Evolutionary conservation across 2,329 filamentous ascomycete species (phyloP), one percentile per base, ranked within the genome.

Genomic region (Alternaria postmessia): DNA sequence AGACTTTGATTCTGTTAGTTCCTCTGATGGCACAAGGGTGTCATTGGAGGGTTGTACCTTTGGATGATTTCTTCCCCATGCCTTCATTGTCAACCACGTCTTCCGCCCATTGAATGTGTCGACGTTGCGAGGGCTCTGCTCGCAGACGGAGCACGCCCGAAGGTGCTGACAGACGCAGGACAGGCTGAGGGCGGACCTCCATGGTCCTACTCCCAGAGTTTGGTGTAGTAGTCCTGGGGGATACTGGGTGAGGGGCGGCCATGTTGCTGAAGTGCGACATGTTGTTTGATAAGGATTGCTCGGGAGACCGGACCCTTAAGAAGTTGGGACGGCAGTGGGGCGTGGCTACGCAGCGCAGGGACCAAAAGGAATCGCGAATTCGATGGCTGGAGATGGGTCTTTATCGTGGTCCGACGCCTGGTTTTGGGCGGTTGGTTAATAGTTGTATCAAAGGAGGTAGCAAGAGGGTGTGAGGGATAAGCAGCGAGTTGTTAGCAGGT

Each of bases 61-160:
- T 99, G 18, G 92, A 96, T 66, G 88, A 94, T 82, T 98, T 99
- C 80, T 92, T 91, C 7, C 93, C 93, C 78, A 98, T 86, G 4
- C 93, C 93, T 80, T 99, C 95, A 74, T 99, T 99, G 80, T 99
- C 94, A 3, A 99, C 85, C 7, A 97, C 94, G 73, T 92, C 91
- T 73, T 95, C 92, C 7, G 93, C 93, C 95, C 95, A 99, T 78
- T 91, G 89, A 57, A 99, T 95, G 49, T 88, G 88, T 53, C 89
- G 85, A 18, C 82, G 78, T 54, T 81, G 75, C 16, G 74, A 68
- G 0, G 78, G 74, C 56, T 78, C 75, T 48, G 79, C 81, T 54
- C 82, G 80, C 8, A 84, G 75, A 42, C 76, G 75, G 16, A 79
- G 71, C 9, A 76, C 76, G 16, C 74, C 76, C 20, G 76, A 74